Base-by-base conservation (phyloP, 2,329 filamentous ascomycete genomes). In the Lasiodiplodia theobromae region DNA sequence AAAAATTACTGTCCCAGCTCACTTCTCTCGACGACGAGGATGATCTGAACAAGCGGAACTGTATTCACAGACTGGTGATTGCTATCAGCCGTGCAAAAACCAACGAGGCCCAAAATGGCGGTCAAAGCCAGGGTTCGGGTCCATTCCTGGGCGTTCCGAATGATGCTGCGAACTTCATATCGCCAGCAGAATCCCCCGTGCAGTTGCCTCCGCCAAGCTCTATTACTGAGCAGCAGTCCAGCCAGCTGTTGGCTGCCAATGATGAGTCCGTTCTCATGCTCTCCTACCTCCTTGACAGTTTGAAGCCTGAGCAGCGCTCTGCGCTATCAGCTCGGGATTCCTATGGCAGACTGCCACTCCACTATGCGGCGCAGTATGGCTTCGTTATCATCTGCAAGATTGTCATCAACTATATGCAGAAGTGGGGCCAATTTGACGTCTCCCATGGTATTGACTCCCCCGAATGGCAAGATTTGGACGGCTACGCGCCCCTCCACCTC, bases 301-400 rank as follows among this genome's bases (percentile, higher is more conserved):
- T 99, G 8, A 86, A 84, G 12, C 84, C 87, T 0, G 82, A 86
- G 11, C 95, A 98, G 73, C 88, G 90, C 12, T 72, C 78, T 14
- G 91, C 91, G 0, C 82, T 98, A 12, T 83, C 86, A 62, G 87
- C 87, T 14, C 89, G 86, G 69, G 95, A 98, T 79, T 86, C 89
- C 0, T 92, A 95, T 70, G 94, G 93, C 2, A 91, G 95, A 4
- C 86, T 95, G 16, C 94, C 95, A 1, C 85, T 98, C 12, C 95
- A 98, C 78, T 97, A 97, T 77, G 94, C 94, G 2, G 95, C 96
- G 0, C 94, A 98, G 77, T 97, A 96, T 76, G 96, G 96, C 2
- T 94, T 97, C 73, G 92, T 96, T 3, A 88, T 93, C n/a, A 90
- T 97, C 11, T 97, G 93, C 76, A 87, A 97, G 76, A 86, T 94